Evolutionary conservation across 139 green algal species (phyloP).

Genomic region (Picochlorum sp.): DNA sequence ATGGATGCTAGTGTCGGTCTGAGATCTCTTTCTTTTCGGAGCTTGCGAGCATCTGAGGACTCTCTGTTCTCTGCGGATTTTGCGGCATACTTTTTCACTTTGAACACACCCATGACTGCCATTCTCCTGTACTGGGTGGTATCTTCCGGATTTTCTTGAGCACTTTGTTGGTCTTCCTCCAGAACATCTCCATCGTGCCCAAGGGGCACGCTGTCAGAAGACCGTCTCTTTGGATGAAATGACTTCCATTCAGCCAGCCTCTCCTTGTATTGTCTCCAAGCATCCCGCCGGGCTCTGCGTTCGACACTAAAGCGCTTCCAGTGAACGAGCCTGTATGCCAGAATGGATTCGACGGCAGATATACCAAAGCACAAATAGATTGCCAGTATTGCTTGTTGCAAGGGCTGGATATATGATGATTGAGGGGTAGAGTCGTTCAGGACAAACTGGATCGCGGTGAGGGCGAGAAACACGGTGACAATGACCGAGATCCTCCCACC

Average conservation of each 20-base stretch:
- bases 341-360: background rate
- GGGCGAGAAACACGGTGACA: constrained; percentile 24
- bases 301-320: background rate
- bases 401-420: background rate
- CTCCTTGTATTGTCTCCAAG: background rate
- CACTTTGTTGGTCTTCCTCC: no score
- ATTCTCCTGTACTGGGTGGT: no score
- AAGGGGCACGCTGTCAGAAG: no score
- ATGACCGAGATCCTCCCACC: constrained; percentile 23
- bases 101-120: no score
- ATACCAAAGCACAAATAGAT: constrained; percentile 1
- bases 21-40: background rate
- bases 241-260: background rate
- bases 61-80: background rate
- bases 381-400: background rate
- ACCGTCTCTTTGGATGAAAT: no score
- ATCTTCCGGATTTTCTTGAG: no score
- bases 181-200: no score
- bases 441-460: constrained; percentile 10
- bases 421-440: constrained; percentile 5
- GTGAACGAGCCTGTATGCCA: background rate
- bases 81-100: background rate
- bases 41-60: background rate
- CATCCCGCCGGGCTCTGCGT: background rate
- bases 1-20: background rate